Percentiles rank a stretch among this genome's conserved stretches.
Conservation (phyloP, 192 early-diverging fungal genomes). For the Jimgerdemannia lactiflua region DNA sequence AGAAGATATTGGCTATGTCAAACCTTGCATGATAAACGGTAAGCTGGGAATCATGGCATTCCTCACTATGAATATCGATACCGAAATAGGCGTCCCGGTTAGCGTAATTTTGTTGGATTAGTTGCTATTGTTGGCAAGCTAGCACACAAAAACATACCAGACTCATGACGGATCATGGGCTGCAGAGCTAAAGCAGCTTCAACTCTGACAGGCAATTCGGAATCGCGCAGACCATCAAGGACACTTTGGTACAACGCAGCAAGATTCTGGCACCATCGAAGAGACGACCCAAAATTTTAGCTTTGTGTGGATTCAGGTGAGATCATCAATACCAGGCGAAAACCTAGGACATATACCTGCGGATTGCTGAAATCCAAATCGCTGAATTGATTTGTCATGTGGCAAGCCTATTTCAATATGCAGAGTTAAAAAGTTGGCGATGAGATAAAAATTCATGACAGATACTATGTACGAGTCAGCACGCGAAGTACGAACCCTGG, state of each 20-base stretch:
- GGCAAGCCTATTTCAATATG: constrained; percentile 30
- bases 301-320: neutral
- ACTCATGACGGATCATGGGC: constrained; percentile 73
- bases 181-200: constrained; percentile 81
- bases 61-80: constrained; percentile 34
- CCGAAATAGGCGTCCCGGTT: too few relatives aligned
- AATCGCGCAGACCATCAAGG: constrained; percentile 66
- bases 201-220: constrained; percentile 86
- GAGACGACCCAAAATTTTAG: neutral
- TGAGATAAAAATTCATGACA: neutral
- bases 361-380: constrained; percentile 58
- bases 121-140: neutral
- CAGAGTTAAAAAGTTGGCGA: neutral
- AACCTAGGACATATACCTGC: constrained; percentile 24
- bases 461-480: neutral
- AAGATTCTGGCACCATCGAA: constrained; percentile 30
- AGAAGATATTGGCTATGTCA: constrained; percentile 3
- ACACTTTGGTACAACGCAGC: constrained; percentile 46
- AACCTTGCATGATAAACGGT: constrained; percentile 81
- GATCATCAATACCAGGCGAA: neutral
- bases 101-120: neutral
- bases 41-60: constrained; percentile 77
- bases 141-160: constrained; percentile 27
- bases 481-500: constrained; percentile 54
- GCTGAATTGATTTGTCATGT: constrained; percentile 53